A percentile compares a stretch with the other conserved stretches of the same genome.
Evolutionary conservation across 768 basidiomycete genomes (phyloP).

Genomic region (Amylocystis lapponica): DNA sequence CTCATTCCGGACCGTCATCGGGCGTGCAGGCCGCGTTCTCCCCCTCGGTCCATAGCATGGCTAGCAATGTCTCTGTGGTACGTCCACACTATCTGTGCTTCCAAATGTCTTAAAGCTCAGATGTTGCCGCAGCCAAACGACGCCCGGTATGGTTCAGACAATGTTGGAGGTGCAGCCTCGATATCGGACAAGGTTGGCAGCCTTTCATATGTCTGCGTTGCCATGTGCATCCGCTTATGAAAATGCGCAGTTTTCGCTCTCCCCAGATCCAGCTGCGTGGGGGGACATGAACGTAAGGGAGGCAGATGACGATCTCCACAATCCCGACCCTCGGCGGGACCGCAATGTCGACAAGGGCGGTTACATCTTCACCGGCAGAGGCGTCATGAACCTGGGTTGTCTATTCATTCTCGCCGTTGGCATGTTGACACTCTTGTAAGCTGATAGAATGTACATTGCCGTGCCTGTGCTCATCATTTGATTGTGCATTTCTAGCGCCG

Average conservation of each 20-base stretch:
- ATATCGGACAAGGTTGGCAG: slow-evolving; percentile 16
- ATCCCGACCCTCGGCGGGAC: slow-evolving; percentile 39
- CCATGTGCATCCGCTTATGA: neutral
- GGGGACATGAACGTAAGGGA: no score
- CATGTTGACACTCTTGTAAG: slow-evolving; percentile 57
- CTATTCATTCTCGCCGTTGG: slow-evolving; percentile 47
- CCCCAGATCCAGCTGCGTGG: slow-evolving; percentile 69
- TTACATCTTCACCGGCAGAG: slow-evolving; percentile 48
- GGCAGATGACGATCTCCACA: slow-evolving; percentile 65
- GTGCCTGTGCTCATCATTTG: neutral
- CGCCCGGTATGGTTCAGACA: slow-evolving; percentile 10
- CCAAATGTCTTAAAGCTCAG: neutral
- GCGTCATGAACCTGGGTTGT: slow-evolving; percentile 69
- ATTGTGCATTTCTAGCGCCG: slow-evolving; percentile 34
- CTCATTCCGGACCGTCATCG: slow-evolving; percentile 3
- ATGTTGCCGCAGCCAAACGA: slow-evolving; percentile 7
- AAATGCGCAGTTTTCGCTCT: slow-evolving; percentile 57
- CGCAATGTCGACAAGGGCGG: slow-evolving; percentile 9
- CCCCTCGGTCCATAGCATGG: slow-evolving; percentile 9
- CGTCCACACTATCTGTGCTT: no score
- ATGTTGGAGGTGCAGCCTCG: slow-evolving; percentile 8
- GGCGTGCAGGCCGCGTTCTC: slow-evolving; percentile 13
- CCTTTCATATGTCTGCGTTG: no score
- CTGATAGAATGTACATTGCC: no score
- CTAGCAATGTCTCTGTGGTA: slow-evolving; percentile 14